Conservation (phyloP, 2,329 filamentous ascomycete species). For the Arthrobotrys sinensis region DNA sequence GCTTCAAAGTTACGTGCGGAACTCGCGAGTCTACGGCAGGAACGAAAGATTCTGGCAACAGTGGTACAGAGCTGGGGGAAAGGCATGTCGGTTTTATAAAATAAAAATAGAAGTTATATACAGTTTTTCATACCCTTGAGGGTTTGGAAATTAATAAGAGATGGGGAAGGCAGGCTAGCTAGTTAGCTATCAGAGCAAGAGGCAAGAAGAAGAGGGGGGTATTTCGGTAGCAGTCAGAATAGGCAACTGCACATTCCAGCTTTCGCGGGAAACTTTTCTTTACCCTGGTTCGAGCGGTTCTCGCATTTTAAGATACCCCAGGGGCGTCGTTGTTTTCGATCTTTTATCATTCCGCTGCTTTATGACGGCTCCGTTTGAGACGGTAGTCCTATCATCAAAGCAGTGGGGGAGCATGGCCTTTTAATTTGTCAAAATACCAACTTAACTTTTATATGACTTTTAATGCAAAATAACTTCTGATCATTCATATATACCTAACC, state of each 20-base stretch:
- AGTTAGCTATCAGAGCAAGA: background rate
- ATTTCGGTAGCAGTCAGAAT: constrained; percentile 18
- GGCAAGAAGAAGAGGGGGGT: background rate
- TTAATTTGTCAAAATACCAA: background rate
- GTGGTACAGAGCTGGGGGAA: constrained; percentile 38
- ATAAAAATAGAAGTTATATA: background rate
- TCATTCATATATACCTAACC: too few relatives aligned
- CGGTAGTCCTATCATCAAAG: background rate
- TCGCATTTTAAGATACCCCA: constrained; percentile 22
- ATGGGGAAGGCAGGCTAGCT: background rate
- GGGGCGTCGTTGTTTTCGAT: background rate
- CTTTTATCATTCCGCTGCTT: background rate
- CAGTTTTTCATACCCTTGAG: background rate
- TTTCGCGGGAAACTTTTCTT: background rate
- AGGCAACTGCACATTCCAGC: background rate
- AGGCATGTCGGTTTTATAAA: constrained; percentile 10
- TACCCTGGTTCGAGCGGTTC: background rate
- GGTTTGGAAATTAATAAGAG: constrained; percentile 1
- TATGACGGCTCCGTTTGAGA: background rate
- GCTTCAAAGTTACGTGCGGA: constrained; percentile 43
- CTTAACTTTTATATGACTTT: background rate
- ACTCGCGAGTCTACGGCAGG: constrained; percentile 39
- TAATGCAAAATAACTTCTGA: background rate
- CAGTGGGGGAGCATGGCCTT: background rate
- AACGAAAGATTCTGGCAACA: constrained; percentile 43